A percentile compares a stretch with the other conserved stretches of the same genome.
These are phyloP conservation scores for Brassica rapa DNA, from an alignment of 345 rosid species.

Conservation along the genomic window DNA sequence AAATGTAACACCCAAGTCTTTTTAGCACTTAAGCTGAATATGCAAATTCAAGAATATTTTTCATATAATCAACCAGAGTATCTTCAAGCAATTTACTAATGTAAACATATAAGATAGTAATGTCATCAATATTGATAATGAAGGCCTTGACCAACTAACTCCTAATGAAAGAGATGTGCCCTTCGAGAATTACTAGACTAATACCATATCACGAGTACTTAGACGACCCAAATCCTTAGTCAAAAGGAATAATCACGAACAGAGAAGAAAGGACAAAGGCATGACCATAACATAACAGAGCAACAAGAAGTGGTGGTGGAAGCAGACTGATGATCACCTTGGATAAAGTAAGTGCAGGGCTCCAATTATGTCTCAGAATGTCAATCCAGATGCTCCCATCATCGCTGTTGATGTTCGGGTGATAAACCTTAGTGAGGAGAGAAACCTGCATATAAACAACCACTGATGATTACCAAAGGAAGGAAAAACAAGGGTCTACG, in stretches of 20 bases:
- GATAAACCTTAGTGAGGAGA: neutral
- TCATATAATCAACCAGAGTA: neutral
- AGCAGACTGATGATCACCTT: neutral
- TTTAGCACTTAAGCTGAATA: neutral
- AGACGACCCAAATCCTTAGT: neutral
- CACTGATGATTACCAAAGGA: neutral
- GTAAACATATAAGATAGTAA: neutral
- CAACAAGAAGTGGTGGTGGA: neutral
- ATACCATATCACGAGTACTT: neutral
- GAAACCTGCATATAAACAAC: neutral
- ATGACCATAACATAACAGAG: neutral
- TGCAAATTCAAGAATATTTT: neutral
- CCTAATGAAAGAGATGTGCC: neutral
- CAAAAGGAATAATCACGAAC: too few relatives aligned
- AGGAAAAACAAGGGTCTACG: neutral
- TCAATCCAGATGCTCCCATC: neutral
- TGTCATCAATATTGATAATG: neutral
- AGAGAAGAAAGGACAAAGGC: too few relatives aligned
- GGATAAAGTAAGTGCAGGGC: neutral
- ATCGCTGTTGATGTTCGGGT: neutral
- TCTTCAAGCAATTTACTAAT: constrained; percentile 6
- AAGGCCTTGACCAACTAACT: neutral
- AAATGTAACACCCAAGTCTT: neutral
- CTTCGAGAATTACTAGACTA: neutral
- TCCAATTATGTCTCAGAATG: neutral